Evolutionary conservation across 2,329 filamentous ascomycete genomes (phyloP), one percentile per base, ranked within the genome.

Genomic region (Zymoseptoria passerinii): DNA sequence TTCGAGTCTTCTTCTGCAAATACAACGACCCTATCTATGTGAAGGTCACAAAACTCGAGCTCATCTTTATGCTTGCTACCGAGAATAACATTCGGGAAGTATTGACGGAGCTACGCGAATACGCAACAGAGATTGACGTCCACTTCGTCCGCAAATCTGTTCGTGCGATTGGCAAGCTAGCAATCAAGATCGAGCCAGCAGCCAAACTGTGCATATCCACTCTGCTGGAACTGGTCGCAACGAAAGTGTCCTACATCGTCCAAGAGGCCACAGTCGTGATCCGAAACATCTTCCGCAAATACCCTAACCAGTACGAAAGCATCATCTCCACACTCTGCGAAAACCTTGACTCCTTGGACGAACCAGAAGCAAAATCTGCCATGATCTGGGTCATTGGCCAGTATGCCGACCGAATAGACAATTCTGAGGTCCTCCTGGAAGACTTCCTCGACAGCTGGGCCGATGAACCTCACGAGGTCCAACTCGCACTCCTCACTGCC

Each of bases 371-470:
- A 51, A 99, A 99, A 73, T 92, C 94, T 1, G 94, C 94, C 59
- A 96, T 99, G 85, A 94, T 99, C 50, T 99, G 94, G 94, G 94
- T 99, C 40, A 99, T 99, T 71, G 94, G 94, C 1, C 90, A 99
- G 73, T 99, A 99, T 69, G 94, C 94, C 8, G 91, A 95, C 71
- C 87, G 94, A 50, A 99, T 99, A 67, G 94, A 99, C 72, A 97
- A 99, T 73, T 94, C 90, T 16, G 94, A 97, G 67, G 89, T 88
- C 0, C 80, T 99, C 2, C 81, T 99, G 8, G 92, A 99, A 67
- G 94, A 99, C 73, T 99, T 97, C 72, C 74, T 99, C 8, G 92
- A 92, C 71, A 89, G 90, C 0, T 99, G 97, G 76, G 83, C 89
- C 28, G 94, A 99, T 67, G 94, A 99, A 74, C 88, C 92, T 0